A percentile compares a stretch with the other conserved stretches of the same genome.
Evolutionary conservation across 257 asterid genomes (phyloP).

Genomic region (Penstemon eatonii): DNA sequence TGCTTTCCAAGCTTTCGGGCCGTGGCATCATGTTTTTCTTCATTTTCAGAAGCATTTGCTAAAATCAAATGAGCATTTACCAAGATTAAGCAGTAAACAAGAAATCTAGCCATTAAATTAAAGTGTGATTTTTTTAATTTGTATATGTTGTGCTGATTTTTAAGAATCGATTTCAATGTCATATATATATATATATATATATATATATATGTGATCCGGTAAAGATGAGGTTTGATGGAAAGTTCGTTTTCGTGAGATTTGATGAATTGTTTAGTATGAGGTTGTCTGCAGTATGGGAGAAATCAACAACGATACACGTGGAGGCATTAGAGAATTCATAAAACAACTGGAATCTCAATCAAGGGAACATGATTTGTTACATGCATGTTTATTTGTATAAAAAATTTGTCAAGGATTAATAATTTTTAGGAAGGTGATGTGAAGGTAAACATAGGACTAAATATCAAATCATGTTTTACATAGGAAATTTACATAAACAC

Average conservation of each 20-base stretch:
- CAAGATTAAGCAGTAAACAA: slow-evolving; percentile 27
- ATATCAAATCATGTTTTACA: too few relatives aligned
- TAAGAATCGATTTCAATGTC: too few relatives aligned
- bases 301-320: slow-evolving; percentile 33
- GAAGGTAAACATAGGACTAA: not conserved
- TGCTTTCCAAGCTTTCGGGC: slow-evolving; percentile 36
- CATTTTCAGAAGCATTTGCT: slow-evolving; percentile 10
- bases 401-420: not conserved
- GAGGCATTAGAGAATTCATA: slow-evolving; percentile 5
- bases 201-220: not conserved
- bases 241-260: slow-evolving; percentile 32
- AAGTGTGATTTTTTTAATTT: not conserved
- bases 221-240: slow-evolving; percentile 29
- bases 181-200: slow-evolving; percentile 10
- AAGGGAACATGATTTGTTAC: slow-evolving; percentile 17
- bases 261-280: not conserved
- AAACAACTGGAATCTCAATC: slow-evolving; percentile 20
- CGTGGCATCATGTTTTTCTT: slow-evolving; percentile 16
- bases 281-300: slow-evolving; percentile 24
- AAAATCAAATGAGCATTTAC: slow-evolving; percentile 20
- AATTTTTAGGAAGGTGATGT: slow-evolving; percentile 14
- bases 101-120: slow-evolving; percentile 31
- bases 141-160: not conserved
- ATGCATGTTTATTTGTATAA: slow-evolving; percentile 14
- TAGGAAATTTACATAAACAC: too few relatives aligned